Base-by-base conservation (phyloP, 257 asterid species). In the Solanum verrucosum region DNA sequence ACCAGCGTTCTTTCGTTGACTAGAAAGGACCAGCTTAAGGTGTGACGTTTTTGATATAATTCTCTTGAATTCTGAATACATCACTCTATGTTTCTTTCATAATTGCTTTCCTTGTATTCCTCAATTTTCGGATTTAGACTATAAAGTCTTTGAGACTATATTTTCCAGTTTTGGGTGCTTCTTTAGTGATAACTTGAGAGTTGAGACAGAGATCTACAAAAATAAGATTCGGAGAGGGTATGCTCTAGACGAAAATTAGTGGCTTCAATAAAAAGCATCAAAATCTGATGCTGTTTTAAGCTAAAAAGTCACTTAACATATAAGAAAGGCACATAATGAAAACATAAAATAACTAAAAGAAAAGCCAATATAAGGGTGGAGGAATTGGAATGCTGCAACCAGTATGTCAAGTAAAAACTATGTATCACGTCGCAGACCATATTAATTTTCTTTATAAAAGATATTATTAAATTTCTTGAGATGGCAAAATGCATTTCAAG, bases 21-120 rank as follows among this genome's bases (percentile, higher is more conserved):
- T 88, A 93, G 89, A 89, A 94, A 94, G 75, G 98, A 96, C 90
- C 95, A 93, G 84, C 95, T 97, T 88, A 95, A 96, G 99, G 99
- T 96, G 91, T 46, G 92, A 34, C 60, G 33, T 82, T 88, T 88
- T 82, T 46, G 10, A 82, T 29, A 82, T 49, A 79, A 56, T 52
- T n/a, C 84, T 85, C 68, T 84, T 87, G 27, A 86, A 82, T 84
- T 35, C 74, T 90, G 44, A 60, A 46, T 86, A 83, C 56, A 49
- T 77, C 74, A 49, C 44, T 37, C 44, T 6, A 77, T 77, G 25
- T 77, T 40, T 40, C 84, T 40, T 38, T 38, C 84, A 77, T 40
- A 77, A 40, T 75, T 34, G 21, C 42, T 7, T 81, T 37, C 23
- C 7, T 25, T 52, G 21, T 13, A 59, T 35, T 87, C 63, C 37